These are phyloP conservation scores for Tritrichomonas foetus DNA, from an alignment of 208 protist species.

Conservation along the genomic window DNA sequence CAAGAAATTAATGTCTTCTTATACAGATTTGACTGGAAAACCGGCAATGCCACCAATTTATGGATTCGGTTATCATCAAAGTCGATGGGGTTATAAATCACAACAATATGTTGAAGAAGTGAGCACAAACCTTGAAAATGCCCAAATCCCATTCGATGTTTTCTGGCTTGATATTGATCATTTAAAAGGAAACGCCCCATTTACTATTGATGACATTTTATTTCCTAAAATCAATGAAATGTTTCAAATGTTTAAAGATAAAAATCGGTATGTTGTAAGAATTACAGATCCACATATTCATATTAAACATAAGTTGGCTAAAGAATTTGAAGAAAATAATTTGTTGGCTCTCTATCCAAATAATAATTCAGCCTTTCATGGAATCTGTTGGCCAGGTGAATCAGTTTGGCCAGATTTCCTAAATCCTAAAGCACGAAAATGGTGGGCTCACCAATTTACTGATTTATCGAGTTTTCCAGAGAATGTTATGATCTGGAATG, in stretches of 20 bases:
- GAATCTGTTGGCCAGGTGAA: slow-evolving; percentile 90
- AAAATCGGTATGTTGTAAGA: background rate
- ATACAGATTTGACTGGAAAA: slow-evolving; percentile 77
- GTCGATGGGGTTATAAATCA: slow-evolving; percentile 86
- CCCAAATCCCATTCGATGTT: slow-evolving; percentile 69
- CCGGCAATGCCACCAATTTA: slow-evolving; percentile 87
- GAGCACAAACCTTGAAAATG: slow-evolving; percentile 44
- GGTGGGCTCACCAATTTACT: slow-evolving; percentile 39
- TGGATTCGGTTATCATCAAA: slow-evolving; percentile 93
- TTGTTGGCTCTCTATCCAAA: background rate
- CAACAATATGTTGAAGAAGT: slow-evolving; percentile 70
- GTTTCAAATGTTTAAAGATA: background rate
- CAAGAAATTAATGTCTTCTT: slow-evolving; percentile 73
- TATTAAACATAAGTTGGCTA: background rate
- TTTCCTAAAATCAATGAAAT: background rate
- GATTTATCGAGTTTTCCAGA: slow-evolving; percentile 53
- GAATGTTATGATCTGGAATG: slow-evolving; percentile 92
- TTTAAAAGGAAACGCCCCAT: slow-evolving; percentile 85
- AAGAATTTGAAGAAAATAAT: background rate
- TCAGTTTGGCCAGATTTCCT: slow-evolving; percentile 81
- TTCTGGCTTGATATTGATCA: slow-evolving; percentile 99
- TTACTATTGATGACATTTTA: background rate
- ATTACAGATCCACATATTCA: slow-evolving; percentile 21
- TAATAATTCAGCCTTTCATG: slow-evolving; percentile 71
- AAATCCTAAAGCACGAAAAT: slow-evolving; percentile 69